phyloP scores from a whole-genome alignment of 257 asterid species.

The Gardenia jasminoides region DNA sequence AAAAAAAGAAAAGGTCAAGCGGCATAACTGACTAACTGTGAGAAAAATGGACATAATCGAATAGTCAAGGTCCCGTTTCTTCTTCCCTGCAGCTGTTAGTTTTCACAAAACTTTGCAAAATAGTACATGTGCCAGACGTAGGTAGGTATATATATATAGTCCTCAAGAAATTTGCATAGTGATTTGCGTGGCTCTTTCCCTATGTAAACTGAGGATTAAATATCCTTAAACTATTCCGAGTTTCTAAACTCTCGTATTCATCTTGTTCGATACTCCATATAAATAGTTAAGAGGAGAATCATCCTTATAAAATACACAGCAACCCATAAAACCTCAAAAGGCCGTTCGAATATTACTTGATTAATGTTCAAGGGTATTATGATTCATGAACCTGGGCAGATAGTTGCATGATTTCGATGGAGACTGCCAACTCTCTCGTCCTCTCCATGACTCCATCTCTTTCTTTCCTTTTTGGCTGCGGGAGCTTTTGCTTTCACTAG shows the following conservation, averaged over 20 bases:
- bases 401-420: not conserved
- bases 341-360: not conserved
- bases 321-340: too few relatives aligned
- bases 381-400: conserved; percentile 4
- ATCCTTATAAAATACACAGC: too few relatives aligned
- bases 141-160: too few relatives aligned
- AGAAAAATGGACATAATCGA: not conserved
- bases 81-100: not conserved
- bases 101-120: too few relatives aligned
- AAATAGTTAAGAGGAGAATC: too few relatives aligned
- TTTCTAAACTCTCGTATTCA: not conserved
- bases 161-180: not conserved
- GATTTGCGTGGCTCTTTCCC: not conserved
- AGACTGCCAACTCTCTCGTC: not conserved
- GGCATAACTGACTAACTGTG: too few relatives aligned
- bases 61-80: not conserved
- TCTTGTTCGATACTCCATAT: too few relatives aligned
- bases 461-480: not conserved
- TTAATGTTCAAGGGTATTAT: not conserved
- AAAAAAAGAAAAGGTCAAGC: not conserved
- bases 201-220: not conserved
- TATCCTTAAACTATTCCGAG: not conserved
- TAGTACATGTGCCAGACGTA: not conserved
- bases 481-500: not conserved
- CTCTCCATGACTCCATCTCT: too few relatives aligned